phyloP scores from a whole-genome alignment of 805 yeast genomes.

The Hanseniaspora jakobsenii region DNA sequence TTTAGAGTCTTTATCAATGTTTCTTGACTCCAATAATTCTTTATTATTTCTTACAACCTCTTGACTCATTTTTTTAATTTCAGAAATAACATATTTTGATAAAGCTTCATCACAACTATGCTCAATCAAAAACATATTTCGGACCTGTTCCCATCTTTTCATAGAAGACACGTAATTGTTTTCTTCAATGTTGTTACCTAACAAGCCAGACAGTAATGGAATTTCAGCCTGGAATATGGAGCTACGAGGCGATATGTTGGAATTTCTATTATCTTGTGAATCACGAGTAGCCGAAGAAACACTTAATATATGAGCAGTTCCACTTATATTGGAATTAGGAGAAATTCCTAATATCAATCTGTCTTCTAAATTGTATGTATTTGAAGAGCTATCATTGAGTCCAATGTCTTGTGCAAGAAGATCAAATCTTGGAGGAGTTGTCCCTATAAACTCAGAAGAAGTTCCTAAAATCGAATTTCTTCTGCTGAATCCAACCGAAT shows the following conservation, averaged over 20 bases:
- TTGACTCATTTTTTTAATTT: background rate
- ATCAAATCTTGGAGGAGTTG: background rate
- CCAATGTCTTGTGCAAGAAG: background rate
- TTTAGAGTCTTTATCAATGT: no score
- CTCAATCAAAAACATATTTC: slow-evolving; percentile 4
- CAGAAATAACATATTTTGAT: background rate
- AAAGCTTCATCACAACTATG: background rate
- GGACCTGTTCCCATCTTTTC: slow-evolving; percentile 8
- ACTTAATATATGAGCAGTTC: background rate
- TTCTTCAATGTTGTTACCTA: background rate
- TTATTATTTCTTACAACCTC: background rate
- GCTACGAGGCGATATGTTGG: no score
- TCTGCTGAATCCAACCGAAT: slow-evolving; percentile 3
- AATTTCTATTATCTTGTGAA: no score
- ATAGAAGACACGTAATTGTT: background rate
- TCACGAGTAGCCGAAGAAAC: no score
- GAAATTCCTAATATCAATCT: no score
- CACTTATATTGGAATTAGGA: background rate
- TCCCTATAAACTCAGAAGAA: background rate
- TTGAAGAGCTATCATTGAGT: background rate
- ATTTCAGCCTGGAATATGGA: no score
- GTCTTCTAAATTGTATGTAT: no score
- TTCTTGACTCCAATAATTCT: background rate
- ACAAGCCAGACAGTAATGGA: no score
- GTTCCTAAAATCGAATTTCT: background rate